Conservation (phyloP, 2,329 filamentous ascomycete species). For the Colletotrichum sp. region DNA sequence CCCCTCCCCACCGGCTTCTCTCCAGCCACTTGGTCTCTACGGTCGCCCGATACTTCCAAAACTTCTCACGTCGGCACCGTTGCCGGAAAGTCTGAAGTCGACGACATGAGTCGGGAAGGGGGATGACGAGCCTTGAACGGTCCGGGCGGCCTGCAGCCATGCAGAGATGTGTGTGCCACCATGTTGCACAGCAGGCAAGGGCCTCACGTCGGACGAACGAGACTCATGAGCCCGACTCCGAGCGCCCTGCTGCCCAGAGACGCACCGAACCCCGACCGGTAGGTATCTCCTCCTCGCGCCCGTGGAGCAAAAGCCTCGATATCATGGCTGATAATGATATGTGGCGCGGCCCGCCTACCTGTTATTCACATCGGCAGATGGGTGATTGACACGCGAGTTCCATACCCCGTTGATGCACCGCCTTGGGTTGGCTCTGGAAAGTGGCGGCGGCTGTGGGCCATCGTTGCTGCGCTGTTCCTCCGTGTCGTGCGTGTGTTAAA, state of each 20-base stretch:
- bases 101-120: background rate
- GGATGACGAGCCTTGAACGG: background rate
- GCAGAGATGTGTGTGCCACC: background rate
- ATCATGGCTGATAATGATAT: background rate
- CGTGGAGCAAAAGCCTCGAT: background rate
- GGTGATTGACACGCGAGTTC: background rate
- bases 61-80: background rate
- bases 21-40: background rate
- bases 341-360: background rate
- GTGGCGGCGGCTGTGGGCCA: background rate
- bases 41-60: background rate
- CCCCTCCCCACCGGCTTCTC: background rate
- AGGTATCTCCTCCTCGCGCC: background rate
- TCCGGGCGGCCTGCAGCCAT: background rate
- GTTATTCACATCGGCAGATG: background rate
- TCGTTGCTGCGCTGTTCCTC: background rate
- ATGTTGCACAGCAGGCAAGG: background rate
- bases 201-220: conserved; percentile 10
- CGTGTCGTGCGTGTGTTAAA: background rate
- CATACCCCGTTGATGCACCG: background rate
- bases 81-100: conserved; percentile 5
- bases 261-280: background rate
- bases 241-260: background rate
- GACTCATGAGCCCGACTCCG: background rate
- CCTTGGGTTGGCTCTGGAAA: background rate